phyloP scores from a whole-genome alignment of 2,329 filamentous ascomycete species.

The Colletotrichum musae region DNA sequence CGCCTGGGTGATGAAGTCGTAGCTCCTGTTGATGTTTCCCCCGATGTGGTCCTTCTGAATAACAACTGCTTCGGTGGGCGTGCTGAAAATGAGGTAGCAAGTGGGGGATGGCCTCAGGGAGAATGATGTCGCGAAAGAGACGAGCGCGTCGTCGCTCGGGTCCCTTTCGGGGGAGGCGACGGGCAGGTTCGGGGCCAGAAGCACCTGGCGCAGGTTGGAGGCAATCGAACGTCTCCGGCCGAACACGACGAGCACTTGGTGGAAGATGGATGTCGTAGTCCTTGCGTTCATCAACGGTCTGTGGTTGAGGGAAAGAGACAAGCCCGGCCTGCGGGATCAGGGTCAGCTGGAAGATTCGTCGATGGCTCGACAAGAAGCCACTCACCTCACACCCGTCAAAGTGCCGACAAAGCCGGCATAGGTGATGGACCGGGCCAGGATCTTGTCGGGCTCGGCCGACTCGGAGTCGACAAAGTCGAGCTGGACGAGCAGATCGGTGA shows the following conservation, averaged over 20 bases:
- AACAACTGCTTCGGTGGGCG: constrained; percentile 60
- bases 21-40: constrained; percentile 59
- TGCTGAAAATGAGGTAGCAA: constrained; percentile 70
- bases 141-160: neutral
- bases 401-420: constrained; percentile 67
- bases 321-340: constrained; percentile 48
- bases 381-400: constrained; percentile 62
- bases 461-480: constrained; percentile 61
- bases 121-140: constrained; percentile 44
- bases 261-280: constrained; percentile 57
- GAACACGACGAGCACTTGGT: constrained; percentile 67
- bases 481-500: constrained; percentile 64
- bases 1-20: constrained; percentile 67
- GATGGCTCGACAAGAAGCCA: neutral
- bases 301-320: constrained; percentile 66
- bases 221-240: constrained; percentile 68
- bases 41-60: constrained; percentile 69
- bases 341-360: neutral
- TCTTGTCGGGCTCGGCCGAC: constrained; percentile 47
- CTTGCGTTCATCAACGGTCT: constrained; percentile 62
- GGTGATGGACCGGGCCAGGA: constrained; percentile 62
- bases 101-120: constrained; percentile 61
- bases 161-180: too few relatives aligned
- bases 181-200: constrained; percentile 37
- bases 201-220: constrained; percentile 60